Base-by-base conservation (phyloP, 1,284 basidiomycete genomes). In the Naganishia liquefaciens region DNA sequence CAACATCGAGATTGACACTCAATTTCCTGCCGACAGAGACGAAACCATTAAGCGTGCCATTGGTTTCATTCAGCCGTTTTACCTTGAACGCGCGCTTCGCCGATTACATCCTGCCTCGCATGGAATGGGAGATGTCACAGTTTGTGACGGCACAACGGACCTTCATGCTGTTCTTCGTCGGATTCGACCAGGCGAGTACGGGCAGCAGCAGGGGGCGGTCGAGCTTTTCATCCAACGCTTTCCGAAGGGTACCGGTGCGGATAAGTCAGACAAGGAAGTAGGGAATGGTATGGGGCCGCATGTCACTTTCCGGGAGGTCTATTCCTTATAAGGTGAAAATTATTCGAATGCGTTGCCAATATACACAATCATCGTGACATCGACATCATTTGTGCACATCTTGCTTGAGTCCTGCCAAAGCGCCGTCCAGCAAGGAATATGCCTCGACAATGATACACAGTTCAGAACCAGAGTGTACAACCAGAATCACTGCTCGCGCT, bases 181-280 rank as follows among this genome's bases (percentile, higher is more conserved):
- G n/a, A 23, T 50, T 9, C 33, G 39, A 17, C 57, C 57, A 37
- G 5, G 40, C 0, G 21, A 15, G 6, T 17, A 23, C 21, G 19
- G 46, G 57, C 46, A 40, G 27, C 13, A 23, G 21, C 49, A 46
- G 25, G 25, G 40, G 23, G 33, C 43, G 23, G 57, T 60, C n/a
- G 57, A 60, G 57, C 50, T 40, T 27, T 49, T 50, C 15, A 37
- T 60, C 21, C 49, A 60, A 46, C 21, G 57, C 37, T 60, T 50
- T 27, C 33, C 43, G 2, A n/a, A 13, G 9, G 46, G 54, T 10
- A 37, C 33, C 17, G 54, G 54, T 5, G 17, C 13, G 10, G 39
- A 40, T 9, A 33, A 11, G 39, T 23, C 49, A 15, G 46, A 27
- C 21, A 23, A 9, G 4, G 40, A 27, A 7, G 40, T 60, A 40